Conservation (phyloP, 2,329 filamentous ascomycete genomes). For the Penicillium sp. region DNA sequence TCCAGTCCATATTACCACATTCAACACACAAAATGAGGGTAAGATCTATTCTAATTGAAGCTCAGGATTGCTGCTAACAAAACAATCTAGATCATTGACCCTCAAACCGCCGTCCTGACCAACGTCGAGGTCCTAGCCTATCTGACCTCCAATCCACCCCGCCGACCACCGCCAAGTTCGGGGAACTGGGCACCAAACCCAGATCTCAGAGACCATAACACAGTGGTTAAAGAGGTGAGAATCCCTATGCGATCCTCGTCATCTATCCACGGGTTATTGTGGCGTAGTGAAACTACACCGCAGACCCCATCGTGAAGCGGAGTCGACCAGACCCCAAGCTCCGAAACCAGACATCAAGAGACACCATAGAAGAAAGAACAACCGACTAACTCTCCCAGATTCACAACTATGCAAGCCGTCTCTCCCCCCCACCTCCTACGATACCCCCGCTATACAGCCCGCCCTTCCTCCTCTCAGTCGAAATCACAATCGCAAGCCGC, state of each 20-base stretch:
- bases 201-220: constrained; percentile 48
- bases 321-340: background rate
- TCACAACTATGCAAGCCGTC: constrained; percentile 43
- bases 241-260: rapidly evolving
- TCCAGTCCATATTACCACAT: constrained; percentile 5
- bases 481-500: constrained; percentile 23
- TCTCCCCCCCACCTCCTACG: constrained; percentile 43
- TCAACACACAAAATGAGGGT: constrained; percentile 29
- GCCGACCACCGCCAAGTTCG: constrained; percentile 39
- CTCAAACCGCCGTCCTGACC: constrained; percentile 46
- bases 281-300: too few species aligned
- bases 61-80: background rate
- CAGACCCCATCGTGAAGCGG: background rate
- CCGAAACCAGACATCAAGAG: background rate
- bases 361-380: background rate
- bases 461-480: constrained; percentile 21
- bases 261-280: too few species aligned
- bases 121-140: constrained; percentile 48
- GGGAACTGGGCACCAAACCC: constrained; percentile 43
- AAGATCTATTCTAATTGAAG: background rate
- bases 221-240: constrained; percentile 47
- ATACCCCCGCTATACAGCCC: constrained; percentile 37
- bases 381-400: constrained; percentile 29
- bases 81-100: constrained; percentile 42
- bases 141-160: constrained; percentile 43